Base-by-base conservation (phyloP, 306 rosid species). In the Comarum palustre region DNA sequence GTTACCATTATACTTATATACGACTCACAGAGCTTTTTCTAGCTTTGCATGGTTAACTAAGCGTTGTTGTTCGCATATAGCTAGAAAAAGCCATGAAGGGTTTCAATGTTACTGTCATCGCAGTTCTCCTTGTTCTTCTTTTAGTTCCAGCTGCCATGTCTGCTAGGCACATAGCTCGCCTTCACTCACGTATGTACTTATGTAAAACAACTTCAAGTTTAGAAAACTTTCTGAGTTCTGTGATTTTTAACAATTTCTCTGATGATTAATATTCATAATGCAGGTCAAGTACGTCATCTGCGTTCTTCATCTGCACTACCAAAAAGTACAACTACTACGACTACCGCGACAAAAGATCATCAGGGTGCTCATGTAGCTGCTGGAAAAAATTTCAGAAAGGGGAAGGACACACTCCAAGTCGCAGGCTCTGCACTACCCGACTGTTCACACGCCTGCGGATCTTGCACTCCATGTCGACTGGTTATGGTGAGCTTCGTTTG, bases 401-500 rank as follows among this genome's bases (percentile, higher is more conserved):
- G 50, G 29, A 36, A 77, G 1, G 88, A 91, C 38, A 86, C 94
- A 0, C 48, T 88, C 31, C 55, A 83, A 79, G 83, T 89, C 17
- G 96, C 96, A 0, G 97, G 97, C 62, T 92, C 97, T 15, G 75
- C 87, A 34, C 82, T 92, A 59, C 97, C 96, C 1, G 92, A 92
- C 75, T 90, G 97, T 46, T 88, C 96, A 19, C 96, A 90, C 57
- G 96, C 96, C 0, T 92, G 97, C 15, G 96, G 94, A 7, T 90
- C 97, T 0, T 92, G 96, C 74, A 71, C 88, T 5, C 97, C 97
- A 4, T 90, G 97, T 54, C 79, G 83, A 45, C 70, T 90, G 13
- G 97, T 85, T 48, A 88, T 86, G 94, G 93, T 92, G 29, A 92
- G 97, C 86, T 90, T 88, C 42, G 87, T 89, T 6, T 92, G 97